Evolutionary conservation across 164 flowering plant species (phyloP).

Genomic region (Euptelea pleiosperma): DNA sequence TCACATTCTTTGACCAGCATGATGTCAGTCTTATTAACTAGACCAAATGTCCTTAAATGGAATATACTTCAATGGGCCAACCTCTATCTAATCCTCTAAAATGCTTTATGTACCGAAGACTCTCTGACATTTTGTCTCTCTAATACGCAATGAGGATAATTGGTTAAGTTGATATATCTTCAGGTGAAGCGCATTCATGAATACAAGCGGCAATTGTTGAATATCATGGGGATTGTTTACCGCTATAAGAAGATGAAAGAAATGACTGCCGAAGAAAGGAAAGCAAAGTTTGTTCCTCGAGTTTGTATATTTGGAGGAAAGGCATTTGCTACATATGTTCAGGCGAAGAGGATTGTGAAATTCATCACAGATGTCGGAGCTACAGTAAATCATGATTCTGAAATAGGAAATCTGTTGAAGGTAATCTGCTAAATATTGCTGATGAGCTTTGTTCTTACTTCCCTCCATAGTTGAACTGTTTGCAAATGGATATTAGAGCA

Average conservation of each 20-base stretch:
- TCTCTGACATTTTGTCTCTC: background rate
- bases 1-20: no score
- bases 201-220: slow-evolving; percentile 87
- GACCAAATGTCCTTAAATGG: no score
- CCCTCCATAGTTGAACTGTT: background rate
- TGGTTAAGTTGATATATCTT: slow-evolving; percentile 9
- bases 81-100: no score
- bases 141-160: background rate
- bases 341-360: slow-evolving; percentile 94
- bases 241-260: slow-evolving; percentile 97
- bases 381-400: slow-evolving; percentile 82
- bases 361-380: slow-evolving; percentile 92
- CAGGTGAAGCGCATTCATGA: slow-evolving; percentile 98
- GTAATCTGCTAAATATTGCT: slow-evolving; percentile 30
- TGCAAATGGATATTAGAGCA: background rate
- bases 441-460: background rate
- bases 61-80: no score
- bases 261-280: slow-evolving; percentile 72
- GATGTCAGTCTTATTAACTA: no score
- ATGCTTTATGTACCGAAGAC: no score
- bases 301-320: slow-evolving; percentile 98
- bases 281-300: slow-evolving; percentile 69
- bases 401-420: slow-evolving; percentile 87
- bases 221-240: slow-evolving; percentile 84
- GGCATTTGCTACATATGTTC: slow-evolving; percentile 93